Evolutionary conservation across 345 rosid species (phyloP).

Genomic region (Gossypium longicalyx): DNA sequence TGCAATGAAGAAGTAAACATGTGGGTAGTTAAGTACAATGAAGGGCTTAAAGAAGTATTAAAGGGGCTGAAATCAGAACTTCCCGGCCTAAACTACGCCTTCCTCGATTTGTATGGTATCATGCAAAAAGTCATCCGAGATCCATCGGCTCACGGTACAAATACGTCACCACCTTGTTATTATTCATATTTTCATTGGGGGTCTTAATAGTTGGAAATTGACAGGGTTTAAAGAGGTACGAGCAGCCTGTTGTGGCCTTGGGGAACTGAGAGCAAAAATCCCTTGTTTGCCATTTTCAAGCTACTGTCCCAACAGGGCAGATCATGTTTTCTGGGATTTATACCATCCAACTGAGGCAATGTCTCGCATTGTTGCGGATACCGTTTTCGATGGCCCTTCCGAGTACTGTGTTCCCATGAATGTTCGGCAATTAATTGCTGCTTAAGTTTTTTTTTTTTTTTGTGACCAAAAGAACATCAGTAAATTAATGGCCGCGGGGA

Average conservation of each 20-base stretch:
- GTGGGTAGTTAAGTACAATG: neutral
- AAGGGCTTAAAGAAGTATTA: neutral
- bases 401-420: neutral
- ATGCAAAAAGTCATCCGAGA: neutral
- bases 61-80: neutral
- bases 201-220: neutral
- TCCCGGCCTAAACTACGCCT: neutral
- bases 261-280: neutral
- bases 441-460: neutral
- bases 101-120: neutral
- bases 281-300: neutral
- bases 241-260: neutral
- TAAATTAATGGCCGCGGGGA: too few species aligned
- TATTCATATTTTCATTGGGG: neutral
- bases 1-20: neutral
- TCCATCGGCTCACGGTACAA: neutral
- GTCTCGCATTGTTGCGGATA: neutral
- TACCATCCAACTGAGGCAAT: neutral
- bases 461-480: too few species aligned
- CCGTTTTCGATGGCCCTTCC: neutral
- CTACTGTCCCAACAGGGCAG: neutral
- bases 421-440: neutral
- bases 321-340: neutral
- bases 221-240: neutral
- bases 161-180: neutral